These are phyloP conservation scores for Puccinia coronata DNA, from an alignment of 1,284 basidiomycete genomes.

Conservation along the genomic window DNA sequence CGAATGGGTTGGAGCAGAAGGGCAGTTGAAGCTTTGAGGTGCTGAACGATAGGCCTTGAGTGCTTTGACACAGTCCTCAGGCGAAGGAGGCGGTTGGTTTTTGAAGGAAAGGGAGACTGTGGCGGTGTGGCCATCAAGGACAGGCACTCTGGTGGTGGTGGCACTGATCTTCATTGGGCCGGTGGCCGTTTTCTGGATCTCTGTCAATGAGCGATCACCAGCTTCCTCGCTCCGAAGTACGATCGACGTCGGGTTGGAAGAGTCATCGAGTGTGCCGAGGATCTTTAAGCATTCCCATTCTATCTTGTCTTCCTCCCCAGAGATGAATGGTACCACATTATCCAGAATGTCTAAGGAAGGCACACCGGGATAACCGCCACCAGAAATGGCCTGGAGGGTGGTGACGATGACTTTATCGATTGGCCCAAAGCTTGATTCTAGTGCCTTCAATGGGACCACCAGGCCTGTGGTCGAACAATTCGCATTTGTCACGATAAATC, in stretches of 20 bases:
- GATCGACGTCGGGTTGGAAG: constrained; percentile 59
- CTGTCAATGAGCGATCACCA: constrained; percentile 48
- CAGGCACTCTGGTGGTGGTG: constrained; percentile 86
- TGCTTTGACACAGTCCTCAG: constrained; percentile 83
- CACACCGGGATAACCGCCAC: constrained; percentile 94
- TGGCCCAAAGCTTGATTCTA: constrained; percentile 90
- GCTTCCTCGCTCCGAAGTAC: constrained; percentile 52
- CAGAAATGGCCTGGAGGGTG: constrained; percentile 97
- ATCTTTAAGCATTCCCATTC: constrained; percentile 99
- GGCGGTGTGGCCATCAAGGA: constrained; percentile 87
- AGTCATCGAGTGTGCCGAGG: constrained; percentile 70
- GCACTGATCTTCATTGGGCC: constrained; percentile 84
- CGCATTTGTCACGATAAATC: constrained; percentile 97
- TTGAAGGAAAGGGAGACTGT: constrained; percentile 85
- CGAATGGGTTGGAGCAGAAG: constrained; percentile 81
- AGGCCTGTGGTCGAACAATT: constrained; percentile 97
- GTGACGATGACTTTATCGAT: constrained; percentile 86
- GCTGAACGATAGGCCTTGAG: constrained; percentile 74
- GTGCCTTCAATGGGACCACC: constrained; percentile 86
- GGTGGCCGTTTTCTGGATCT: constrained; percentile 81
- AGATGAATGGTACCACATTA: constrained; percentile 93
- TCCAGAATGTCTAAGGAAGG: constrained; percentile 88
- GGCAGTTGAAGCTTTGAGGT: constrained; percentile 76
- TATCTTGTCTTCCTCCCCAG: constrained; percentile 85
- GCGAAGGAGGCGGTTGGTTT: constrained; percentile 75